phyloP scores from a whole-genome alignment of 1,139 yeast genomes.

The Ashbya aceris region DNA sequence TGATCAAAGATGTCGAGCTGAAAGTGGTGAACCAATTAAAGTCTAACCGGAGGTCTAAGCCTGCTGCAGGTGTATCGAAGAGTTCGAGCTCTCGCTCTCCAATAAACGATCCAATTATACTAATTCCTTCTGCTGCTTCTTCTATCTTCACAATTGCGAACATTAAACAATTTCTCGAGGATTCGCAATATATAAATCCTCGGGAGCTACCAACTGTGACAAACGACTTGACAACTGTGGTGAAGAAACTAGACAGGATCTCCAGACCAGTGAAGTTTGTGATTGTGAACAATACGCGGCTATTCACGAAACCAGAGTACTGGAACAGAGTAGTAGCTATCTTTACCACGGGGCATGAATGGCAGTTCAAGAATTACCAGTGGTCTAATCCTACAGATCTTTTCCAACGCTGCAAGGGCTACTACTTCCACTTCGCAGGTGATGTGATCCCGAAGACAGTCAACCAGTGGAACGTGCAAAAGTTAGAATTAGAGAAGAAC shows the following conservation, averaged over 20 bases:
- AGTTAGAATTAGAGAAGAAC: constrained; percentile 67
- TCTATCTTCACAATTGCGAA: constrained; percentile 74
- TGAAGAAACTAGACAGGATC: constrained; percentile 27
- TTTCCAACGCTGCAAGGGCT: constrained; percentile 81
- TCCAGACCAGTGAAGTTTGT: constrained; percentile 28
- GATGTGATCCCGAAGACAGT: constrained; percentile 72
- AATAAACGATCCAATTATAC: constrained; percentile 88
- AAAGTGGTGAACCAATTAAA: constrained; percentile 51
- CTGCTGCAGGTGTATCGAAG: constrained; percentile 16
- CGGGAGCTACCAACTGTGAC: constrained; percentile 25
- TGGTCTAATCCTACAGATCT: constrained; percentile 71
- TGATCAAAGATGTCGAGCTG: constrained; percentile 63
- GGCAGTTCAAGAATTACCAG: constrained; percentile 90
- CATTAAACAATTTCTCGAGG: constrained; percentile 72
- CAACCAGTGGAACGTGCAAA: constrained; percentile 80
- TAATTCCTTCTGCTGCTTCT: constrained; percentile 91
- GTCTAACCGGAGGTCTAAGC: constrained; percentile 22
- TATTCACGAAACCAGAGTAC: constrained; percentile 88
- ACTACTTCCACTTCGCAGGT: constrained; percentile 63
- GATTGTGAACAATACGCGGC: constrained; percentile 80
- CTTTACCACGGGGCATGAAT: constrained; percentile 91
- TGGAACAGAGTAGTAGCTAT: constrained; percentile 96
- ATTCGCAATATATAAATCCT: constrained; percentile 63
- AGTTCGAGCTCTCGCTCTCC: constrained; percentile 46
- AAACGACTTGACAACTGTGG: constrained; percentile 24